phyloP scores from a whole-genome alignment of 306 rosid species.

The Inga leiocalycina region DNA sequence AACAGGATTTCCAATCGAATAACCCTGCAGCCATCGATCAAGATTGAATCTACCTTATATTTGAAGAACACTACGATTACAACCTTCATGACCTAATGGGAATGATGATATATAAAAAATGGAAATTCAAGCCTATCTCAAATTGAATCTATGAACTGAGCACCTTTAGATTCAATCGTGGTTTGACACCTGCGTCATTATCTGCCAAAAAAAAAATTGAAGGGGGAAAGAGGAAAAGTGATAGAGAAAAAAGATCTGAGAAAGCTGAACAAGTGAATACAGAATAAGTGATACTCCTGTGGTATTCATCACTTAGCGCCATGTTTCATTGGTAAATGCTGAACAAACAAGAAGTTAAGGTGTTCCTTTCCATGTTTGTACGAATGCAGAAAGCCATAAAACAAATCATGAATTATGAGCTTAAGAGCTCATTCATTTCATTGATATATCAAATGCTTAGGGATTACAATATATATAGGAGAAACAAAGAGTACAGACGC shows the following conservation, averaged over 20 bases:
- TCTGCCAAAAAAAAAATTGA: background rate
- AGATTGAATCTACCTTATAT: background rate
- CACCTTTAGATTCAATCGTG: constrained; percentile 32
- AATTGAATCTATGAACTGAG: background rate
- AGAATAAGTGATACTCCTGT: background rate
- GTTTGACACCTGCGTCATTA: constrained; percentile 17
- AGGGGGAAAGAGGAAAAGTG: background rate
- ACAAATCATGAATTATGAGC: too few species aligned
- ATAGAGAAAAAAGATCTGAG: background rate
- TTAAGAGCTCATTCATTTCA: too few species aligned
- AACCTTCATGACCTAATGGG: background rate
- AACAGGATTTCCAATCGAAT: constrained; percentile 36
- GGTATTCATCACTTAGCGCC: background rate
- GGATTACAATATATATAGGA: too few species aligned
- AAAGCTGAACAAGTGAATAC: background rate
- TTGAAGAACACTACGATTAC: background rate
- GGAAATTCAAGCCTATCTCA: background rate
- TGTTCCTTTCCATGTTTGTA: background rate
- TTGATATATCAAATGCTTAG: too few species aligned
- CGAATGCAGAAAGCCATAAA: background rate
- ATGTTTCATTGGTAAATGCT: background rate
- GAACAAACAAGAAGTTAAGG: background rate
- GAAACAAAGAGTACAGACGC: too few species aligned
- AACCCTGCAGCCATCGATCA: constrained; percentile 12
- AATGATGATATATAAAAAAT: background rate